phyloP scores from a whole-genome alignment of 768 basidiomycete genomes.

The Agaricus subrufescens region DNA sequence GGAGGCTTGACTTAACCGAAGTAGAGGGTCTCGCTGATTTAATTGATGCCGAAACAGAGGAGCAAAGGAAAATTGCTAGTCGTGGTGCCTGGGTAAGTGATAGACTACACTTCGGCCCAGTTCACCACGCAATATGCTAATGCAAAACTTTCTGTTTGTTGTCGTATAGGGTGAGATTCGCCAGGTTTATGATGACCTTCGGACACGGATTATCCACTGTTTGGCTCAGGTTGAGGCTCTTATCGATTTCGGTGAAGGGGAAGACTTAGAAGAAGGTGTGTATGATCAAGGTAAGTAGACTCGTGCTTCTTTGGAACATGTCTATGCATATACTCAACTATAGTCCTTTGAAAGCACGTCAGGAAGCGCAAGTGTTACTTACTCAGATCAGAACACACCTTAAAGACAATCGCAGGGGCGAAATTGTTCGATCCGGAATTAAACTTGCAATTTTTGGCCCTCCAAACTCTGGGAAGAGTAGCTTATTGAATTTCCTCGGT shows the following conservation, averaged over 20 bases:
- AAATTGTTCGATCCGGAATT: slow-evolving; percentile 79
- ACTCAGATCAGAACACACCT: slow-evolving; percentile 51
- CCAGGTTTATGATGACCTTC: slow-evolving; percentile 56
- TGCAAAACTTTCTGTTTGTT: neutral
- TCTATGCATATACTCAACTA: neutral
- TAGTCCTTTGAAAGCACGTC: slow-evolving; percentile 40
- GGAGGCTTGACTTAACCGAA: slow-evolving; percentile 81
- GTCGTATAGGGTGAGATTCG: slow-evolving; percentile 54
- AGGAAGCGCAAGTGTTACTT: slow-evolving; percentile 44
- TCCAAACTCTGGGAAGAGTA: slow-evolving; percentile 93
- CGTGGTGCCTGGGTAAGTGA: slow-evolving; percentile 59
- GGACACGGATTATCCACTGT: slow-evolving; percentile 63
- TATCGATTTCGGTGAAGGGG: slow-evolving; percentile 92
- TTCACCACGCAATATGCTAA: neutral
- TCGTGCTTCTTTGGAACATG: neutral
- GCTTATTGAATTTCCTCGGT: slow-evolving; percentile 82
- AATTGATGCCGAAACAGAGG: slow-evolving; percentile 85
- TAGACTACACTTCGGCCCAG: neutral
- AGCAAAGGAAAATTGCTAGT: slow-evolving; percentile 71
- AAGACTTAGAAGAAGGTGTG: slow-evolving; percentile 82
- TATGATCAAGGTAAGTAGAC: slow-evolving; percentile 55
- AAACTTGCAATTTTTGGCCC: slow-evolving; percentile 87
- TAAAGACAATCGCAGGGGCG: slow-evolving; percentile 70
- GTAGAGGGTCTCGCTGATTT: slow-evolving; percentile 86
- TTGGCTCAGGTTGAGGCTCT: slow-evolving; percentile 82